Percentiles rank a stretch among this genome's conserved stretches.
Conservation (phyloP, 1,284 basidiomycete genomes). For the Pseudomicrostroma phylloplanum region DNA sequence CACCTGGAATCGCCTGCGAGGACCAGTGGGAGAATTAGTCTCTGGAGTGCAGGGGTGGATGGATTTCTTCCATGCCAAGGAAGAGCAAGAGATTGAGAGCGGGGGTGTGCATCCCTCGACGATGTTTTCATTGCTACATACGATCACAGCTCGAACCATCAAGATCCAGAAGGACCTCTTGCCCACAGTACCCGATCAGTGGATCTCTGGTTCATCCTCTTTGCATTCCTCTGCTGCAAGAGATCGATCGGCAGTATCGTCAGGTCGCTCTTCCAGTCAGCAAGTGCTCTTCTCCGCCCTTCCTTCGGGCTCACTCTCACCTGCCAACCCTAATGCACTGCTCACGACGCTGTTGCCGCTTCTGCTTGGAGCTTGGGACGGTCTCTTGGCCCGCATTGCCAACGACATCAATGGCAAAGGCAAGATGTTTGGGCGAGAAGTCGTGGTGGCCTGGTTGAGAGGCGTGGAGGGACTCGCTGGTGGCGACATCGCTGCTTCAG, state of each 20-base stretch:
- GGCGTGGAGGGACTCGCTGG: not conserved
- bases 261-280: not conserved
- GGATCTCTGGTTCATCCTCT: not conserved
- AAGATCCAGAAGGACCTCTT: slow-evolving; percentile 3
- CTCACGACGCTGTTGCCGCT: not conserved
- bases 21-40: not conserved
- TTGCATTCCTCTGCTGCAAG: not conserved
- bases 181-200: not conserved
- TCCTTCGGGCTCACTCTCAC: not conserved
- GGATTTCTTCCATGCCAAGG: slow-evolving; percentile 4
- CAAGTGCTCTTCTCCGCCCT: not conserved
- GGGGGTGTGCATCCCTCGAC: not conserved
- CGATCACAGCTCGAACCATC: not conserved
- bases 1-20: slow-evolving; percentile 4
- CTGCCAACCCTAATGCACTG: not conserved
- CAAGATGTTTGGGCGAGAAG: slow-evolving; percentile 7
- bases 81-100: not conserved
- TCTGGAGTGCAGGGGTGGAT: not conserved
- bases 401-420: slow-evolving; percentile 2
- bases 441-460: not conserved
- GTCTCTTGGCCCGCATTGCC: not conserved
- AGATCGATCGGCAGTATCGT: not conserved
- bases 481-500: not conserved
- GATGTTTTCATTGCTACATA: slow-evolving; percentile 2
- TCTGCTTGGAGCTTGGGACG: slow-evolving; percentile 1